Evolutionary conservation across 257 asterid species (phyloP).

Genomic region (Solanum arcanum): DNA sequence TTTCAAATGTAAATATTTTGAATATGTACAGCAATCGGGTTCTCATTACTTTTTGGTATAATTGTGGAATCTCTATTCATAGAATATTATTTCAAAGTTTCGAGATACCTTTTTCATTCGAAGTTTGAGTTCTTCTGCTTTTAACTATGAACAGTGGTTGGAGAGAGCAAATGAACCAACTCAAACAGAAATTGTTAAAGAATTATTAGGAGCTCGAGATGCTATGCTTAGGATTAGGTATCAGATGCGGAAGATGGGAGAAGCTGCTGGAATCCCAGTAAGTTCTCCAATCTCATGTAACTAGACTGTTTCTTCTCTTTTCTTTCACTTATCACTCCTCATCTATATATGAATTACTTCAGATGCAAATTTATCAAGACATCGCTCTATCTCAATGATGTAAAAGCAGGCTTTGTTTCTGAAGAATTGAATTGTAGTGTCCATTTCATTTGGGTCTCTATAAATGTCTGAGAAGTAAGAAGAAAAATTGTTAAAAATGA

Average conservation of each 20-base stretch:
- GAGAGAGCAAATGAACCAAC: conserved; percentile 37
- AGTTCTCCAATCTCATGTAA: conserved; percentile 10
- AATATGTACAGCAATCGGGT: neutral
- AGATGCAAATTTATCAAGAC: neutral
- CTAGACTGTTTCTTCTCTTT: neutral
- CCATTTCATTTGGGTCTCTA: neutral
- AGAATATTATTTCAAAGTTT: neutral
- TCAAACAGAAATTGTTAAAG: conserved; percentile 46
- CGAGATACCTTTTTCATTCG: neutral
- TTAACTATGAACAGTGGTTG: conserved; percentile 43
- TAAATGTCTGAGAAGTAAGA: neutral
- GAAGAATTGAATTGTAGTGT: neutral
- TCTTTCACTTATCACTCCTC: neutral
- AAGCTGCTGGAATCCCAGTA: conserved; percentile 94
- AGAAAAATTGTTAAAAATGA: neutral
- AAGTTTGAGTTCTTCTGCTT: neutral
- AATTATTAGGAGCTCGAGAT: conserved; percentile 79
- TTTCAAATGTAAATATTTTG: neutral
- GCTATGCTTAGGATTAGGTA: conserved; percentile 76
- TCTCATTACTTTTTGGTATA: neutral
- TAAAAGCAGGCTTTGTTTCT: neutral
- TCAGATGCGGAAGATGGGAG: conserved; percentile 88
- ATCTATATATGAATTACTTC: neutral
- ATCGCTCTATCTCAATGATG: neutral
- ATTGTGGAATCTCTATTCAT: neutral